Base-by-base conservation (phyloP, 2,329 filamentous ascomycete genomes). In the Dactylellina parvicollis region DNA sequence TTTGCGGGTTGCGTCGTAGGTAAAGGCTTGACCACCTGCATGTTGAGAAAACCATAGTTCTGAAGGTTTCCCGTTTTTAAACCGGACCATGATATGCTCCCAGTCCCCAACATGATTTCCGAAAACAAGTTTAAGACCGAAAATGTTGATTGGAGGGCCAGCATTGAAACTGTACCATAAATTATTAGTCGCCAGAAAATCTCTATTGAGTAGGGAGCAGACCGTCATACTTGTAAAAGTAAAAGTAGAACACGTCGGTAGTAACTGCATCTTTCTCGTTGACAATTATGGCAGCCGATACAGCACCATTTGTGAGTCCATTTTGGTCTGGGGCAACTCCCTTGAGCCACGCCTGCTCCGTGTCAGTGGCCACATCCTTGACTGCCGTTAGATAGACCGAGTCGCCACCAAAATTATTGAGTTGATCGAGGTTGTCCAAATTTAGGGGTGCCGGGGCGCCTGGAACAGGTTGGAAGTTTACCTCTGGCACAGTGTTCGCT, bases 121-220 rank as follows among this genome's bases (percentile, higher is more conserved):
- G 46, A 86, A 84, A 75, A 85, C 82, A 65, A 54, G 16, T 1
- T 94, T 90, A 72, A 96, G 88, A 65, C 90, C 90, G 59, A 96
- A 84, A 0, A 98, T 94, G 20, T 57, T 30, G 7, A 57, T 30
- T 0, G 90, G 91, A 80, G 96, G 96, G 3, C 95, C 95, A 0
- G 96, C 87, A 79, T 99, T 98, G 84, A 96, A 98, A 76, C 91
- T 94, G 97, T 98, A 79, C 98, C 98, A 84, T 94, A 16, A 4
- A 18, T 12, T 10, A 12, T 64, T 36, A 64, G 47, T 20, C 4
- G 34, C 46, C 5, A 4, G 3, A 83, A 7, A 34, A 20, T 24
- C 4, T 22, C 20, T 16, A 4, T n/a, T 16, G 8, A 3, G n/a
- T 49, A 24, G 34, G 30, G 16, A 38, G 18, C 4, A 34, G n/a